Base-by-base conservation (phyloP, 805 yeast genomes). In the Priceomyces castillae region DNA sequence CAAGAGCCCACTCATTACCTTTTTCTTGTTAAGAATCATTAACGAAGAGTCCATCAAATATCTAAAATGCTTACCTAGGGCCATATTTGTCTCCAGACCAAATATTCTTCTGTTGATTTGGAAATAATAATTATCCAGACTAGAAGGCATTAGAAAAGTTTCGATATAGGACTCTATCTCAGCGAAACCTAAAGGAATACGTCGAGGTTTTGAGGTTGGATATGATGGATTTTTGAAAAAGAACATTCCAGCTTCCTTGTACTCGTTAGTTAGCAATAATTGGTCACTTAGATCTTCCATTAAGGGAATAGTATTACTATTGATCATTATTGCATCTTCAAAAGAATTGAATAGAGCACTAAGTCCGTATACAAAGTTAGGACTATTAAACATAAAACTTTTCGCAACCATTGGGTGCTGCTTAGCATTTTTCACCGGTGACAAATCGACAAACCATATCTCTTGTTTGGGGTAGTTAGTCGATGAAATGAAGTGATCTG, bases 321-420 rank as follows among this genome's bases (percentile, higher is more conserved):
- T 54, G 28, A 69, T 19, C 11, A 65, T 42, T 6, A 68, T 42
- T 2, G 55, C 51, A 20, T 65, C 63, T 36, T 61, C 65, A 43
- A 67, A 69, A 0, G 69, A 56, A 42, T 58, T 58, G 53, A 65
- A 66, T 10, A 69, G 47, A 2, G 57, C 46, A 9, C 69, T 59
- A 7, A 64, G 44, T 34, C 50, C 30, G 18, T 50, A 42, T 17
- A 56, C 39, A 33, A 54, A 54, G 15, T 50, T 53, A 6, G 52
- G 46, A 23, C 48, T 49, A 34, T 45, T 42, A 18, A 31, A 46
- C 16, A 36, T 17, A 28, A 42, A 34, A 7, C 41, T 26, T 36
- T 45, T 48, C 2, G 47, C 31, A 9, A 47, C 40, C 28, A 40
- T 31, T 9, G 57, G 57, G 41, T 53, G 54, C 15, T 51, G 50